Conservation (phyloP, 345 rosid genomes). For the Rubroshorea leprosula region DNA sequence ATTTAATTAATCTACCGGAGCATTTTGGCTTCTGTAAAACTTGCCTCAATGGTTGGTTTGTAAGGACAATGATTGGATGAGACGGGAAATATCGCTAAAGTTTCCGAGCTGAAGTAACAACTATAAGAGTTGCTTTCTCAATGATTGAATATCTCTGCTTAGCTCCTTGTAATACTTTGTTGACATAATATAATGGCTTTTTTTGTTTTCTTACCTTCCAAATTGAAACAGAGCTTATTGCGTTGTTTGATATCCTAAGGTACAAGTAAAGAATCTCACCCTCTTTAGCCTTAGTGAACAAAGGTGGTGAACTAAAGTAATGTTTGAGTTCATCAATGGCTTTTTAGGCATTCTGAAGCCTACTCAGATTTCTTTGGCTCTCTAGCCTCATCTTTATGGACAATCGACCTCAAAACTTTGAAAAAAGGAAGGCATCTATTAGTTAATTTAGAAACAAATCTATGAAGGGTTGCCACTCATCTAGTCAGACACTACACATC, state of each 20-base stretch:
- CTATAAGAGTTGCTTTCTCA: background rate
- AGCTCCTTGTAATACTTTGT: background rate
- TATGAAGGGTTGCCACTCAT: background rate
- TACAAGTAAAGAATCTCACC: too few relatives aligned
- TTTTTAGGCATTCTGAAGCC: background rate
- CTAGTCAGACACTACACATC: background rate
- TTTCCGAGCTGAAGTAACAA: background rate
- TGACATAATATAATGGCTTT: background rate
- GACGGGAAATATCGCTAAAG: too few relatives aligned
- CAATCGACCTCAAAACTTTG: too few relatives aligned
- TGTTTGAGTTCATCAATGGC: background rate
- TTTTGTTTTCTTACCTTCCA: too few relatives aligned
- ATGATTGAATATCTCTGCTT: background rate
- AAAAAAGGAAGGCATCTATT: background rate
- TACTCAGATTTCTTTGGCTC: too few relatives aligned
- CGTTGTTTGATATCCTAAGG: too few relatives aligned
- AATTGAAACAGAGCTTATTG: too few relatives aligned
- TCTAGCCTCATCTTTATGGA: background rate
- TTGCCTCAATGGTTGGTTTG: too few relatives aligned
- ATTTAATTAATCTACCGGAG: too few relatives aligned
- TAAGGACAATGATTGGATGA: too few relatives aligned
- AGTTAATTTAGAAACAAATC: background rate
- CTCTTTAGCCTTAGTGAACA: too few relatives aligned
- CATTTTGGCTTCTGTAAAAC: too few relatives aligned
- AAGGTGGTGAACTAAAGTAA: background rate